Percentiles rank a stretch among this genome's conserved stretches.
phyloP scores from a whole-genome alignment of 148 eudicot genomes.

The Cornus controversa region DNA sequence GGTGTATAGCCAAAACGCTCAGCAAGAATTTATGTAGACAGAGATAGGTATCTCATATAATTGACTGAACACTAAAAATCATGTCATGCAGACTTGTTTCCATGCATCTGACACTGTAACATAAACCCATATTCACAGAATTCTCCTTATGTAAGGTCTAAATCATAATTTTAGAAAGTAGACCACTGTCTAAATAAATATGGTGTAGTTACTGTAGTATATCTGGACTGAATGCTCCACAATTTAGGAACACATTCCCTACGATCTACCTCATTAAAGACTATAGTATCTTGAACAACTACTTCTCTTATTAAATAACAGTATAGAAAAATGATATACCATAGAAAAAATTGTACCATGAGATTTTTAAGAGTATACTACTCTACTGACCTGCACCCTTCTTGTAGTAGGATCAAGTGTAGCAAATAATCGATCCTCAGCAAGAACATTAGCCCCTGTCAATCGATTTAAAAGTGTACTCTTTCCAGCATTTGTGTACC shows the following conservation, averaged over 20 bases:
- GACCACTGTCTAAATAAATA: background rate
- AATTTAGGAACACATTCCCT: background rate
- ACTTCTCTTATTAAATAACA: background rate
- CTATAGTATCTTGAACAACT: background rate
- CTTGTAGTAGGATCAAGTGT: conserved; percentile 99
- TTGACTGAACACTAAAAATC: background rate
- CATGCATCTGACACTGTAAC: background rate
- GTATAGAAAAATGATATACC: background rate
- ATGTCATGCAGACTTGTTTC: background rate
- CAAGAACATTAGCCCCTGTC: conserved; percentile 96
- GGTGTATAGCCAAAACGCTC: background rate
- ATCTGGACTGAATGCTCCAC: background rate
- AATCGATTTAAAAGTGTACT: conserved; percentile 86
- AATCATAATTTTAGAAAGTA: background rate
- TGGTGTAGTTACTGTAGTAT: too few relatives aligned
- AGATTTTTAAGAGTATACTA: conserved; percentile 3
- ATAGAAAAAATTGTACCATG: background rate
- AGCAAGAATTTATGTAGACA: too few relatives aligned
- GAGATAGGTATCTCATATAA: too few relatives aligned
- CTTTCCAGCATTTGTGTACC: conserved; percentile 99
- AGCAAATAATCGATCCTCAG: conserved; percentile 91
- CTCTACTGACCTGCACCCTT: conserved; percentile 80
- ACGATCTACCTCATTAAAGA: background rate
- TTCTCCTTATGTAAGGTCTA: background rate
- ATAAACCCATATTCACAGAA: background rate